Base-by-base conservation (phyloP, 306 rosid genomes). In the Casuarina cunninghamiana region DNA sequence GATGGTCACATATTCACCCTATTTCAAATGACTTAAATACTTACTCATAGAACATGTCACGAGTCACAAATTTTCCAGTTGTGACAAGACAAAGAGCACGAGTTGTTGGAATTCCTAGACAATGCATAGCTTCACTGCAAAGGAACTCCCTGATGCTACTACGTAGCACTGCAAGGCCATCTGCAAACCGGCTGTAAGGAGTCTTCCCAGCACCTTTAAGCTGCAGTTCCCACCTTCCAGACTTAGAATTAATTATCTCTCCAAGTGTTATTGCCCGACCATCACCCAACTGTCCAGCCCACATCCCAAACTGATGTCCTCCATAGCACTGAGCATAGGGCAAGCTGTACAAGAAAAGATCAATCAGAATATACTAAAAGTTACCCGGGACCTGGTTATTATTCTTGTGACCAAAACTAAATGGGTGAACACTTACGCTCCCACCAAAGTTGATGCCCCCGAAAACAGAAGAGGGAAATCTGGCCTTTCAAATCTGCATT, bases 251-350 rank as follows among this genome's bases (percentile, higher is more conserved):
- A 53, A 93, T 73, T 72, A 93, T 86, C 89, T 96, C 99, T 68
- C 98, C 99, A 4, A 96, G 89, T 0, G 99, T 91, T 72, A 96
- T 93, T 74, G 97, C 99, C 84, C 98, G 90, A 67, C 99, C 99
- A 88, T 95, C 99, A 77, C 99, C 99, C 87, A 95, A 85, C 73
- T 95, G 99, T 68, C 99, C 98, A 54, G 99, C 99, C 99, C 99
- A 95, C 97, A 86, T 95, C 17, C 99, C 99, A 41, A 95, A 95
- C 75, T 95, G 99, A 86, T 95, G 98, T 57, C 99, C 99, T 4
- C 99, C 99, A 78, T 95, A 93, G 89, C 99, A 95, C 74, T 91
- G 98, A 72, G 97, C 99, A 78, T 93, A 95, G 69, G 99, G 94
- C 76, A 90, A 79, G 81, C 99, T 95, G 85, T 74, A 69, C 39